Percentiles rank a stretch among this genome's conserved stretches.
Conservation (phyloP, 306 rosid genomes). For the Adenanthera pavonina region DNA sequence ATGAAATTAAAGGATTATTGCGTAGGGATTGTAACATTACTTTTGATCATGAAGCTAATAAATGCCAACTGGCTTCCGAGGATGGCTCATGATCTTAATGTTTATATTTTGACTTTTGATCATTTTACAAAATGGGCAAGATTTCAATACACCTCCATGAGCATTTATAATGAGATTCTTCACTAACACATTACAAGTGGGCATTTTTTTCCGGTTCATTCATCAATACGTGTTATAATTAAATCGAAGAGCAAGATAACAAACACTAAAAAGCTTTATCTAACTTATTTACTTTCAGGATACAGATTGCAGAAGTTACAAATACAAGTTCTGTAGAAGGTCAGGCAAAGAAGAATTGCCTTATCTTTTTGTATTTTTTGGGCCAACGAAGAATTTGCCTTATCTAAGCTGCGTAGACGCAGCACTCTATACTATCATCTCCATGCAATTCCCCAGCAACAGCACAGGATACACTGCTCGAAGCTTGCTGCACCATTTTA, state of each 20-base stretch:
- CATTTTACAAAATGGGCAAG: not conserved
- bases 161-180: not conserved
- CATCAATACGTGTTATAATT: not conserved
- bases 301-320: slow-evolving; percentile 38
- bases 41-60: too few species aligned
- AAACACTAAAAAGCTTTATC: not conserved
- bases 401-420: slow-evolving; percentile 59
- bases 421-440: slow-evolving; percentile 77
- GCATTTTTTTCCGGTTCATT: not conserved
- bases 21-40: too few species aligned
- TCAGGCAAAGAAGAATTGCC: slow-evolving; percentile 63
- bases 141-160: not conserved
- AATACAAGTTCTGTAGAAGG: slow-evolving; percentile 29
- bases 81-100: too few species aligned
- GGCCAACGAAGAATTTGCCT: too few species aligned
- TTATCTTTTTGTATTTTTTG: too few species aligned
- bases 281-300: slow-evolving; percentile 11
- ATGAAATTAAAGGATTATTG: too few species aligned
- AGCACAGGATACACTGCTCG: slow-evolving; percentile 47
- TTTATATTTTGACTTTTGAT: slow-evolving; percentile 9
- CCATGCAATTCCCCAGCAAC: slow-evolving; percentile 60
- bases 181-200: not conserved
- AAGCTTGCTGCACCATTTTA: slow-evolving; percentile 48
- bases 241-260: not conserved
- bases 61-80: too few species aligned